Evolutionary conservation across 306 rosid genomes (phyloP).

Genomic region (Fragaria nilgerrensis): DNA sequence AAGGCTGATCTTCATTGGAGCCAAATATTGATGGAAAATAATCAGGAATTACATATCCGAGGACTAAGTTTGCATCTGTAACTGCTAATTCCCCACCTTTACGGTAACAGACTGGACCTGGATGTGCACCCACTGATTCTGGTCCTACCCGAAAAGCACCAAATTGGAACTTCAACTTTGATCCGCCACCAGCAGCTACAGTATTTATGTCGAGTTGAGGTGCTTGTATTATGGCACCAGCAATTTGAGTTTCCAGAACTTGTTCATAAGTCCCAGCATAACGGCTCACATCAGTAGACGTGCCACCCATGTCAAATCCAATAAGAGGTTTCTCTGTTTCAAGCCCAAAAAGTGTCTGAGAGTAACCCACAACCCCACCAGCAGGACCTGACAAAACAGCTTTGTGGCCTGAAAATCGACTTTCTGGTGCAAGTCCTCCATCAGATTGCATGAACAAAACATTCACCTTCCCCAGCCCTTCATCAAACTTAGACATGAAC

Average conservation of each 20-base stretch:
- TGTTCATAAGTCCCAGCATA: constrained; percentile 91
- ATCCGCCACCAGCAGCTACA: constrained; percentile 98
- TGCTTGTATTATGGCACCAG: constrained; percentile 90
- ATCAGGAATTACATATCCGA: constrained; percentile 88
- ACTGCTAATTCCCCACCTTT: constrained; percentile 93
- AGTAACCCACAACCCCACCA: constrained; percentile 97
- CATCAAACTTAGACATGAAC: constrained; percentile 84
- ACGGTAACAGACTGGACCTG: constrained; percentile 93
- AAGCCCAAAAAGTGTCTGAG: constrained; percentile 80
- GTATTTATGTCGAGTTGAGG: constrained; percentile 97
- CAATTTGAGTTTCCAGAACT: constrained; percentile 89
- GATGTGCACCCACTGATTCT: constrained; percentile 98
- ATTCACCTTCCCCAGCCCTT: constrained; percentile 64
- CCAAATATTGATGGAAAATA: constrained; percentile 94
- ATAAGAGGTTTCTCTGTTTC: constrained; percentile 85
- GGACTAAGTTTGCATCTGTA: constrained; percentile 87
- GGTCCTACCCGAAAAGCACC: constrained; percentile 90
- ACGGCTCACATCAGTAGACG: constrained; percentile 96
- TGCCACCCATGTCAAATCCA: constrained; percentile 99
- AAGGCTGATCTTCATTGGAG: constrained; percentile 73
- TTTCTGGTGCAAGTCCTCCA: constrained; percentile 97
- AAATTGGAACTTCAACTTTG: constrained; percentile 82
- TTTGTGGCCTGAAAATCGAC: constrained; percentile 87
- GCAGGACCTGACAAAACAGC: constrained; percentile 98
- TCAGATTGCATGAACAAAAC: constrained; percentile 98